These are phyloP conservation scores for Hydnomerulius pinastri DNA, from an alignment of 768 basidiomycete species.

Conservation along the genomic window DNA sequence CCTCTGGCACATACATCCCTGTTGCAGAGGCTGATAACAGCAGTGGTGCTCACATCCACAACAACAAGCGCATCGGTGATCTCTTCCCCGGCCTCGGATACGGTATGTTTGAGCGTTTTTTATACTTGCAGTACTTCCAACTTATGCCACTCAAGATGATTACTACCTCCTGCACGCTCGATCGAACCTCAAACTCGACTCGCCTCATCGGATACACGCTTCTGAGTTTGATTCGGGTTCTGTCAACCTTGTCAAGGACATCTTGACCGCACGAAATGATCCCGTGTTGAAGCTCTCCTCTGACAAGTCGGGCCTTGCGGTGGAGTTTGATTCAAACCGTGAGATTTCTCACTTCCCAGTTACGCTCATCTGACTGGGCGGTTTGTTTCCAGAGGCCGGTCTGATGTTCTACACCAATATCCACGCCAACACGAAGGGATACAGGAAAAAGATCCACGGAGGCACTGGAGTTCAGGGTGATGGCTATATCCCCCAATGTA, in stretches of 20 bases:
- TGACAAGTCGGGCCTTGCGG: constrained; percentile 56
- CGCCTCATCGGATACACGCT: constrained; percentile 51
- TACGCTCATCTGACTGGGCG: not conserved
- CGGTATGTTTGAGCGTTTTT: constrained; percentile 38
- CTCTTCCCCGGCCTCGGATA: constrained; percentile 60
- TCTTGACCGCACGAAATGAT: constrained; percentile 31
- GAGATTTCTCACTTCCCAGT: constrained; percentile 28
- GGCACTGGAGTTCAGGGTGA: constrained; percentile 63
- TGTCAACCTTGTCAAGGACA: constrained; percentile 45
- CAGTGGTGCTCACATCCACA: constrained; percentile 46
- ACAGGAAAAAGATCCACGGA: constrained; percentile 74
- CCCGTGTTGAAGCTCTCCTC: constrained; percentile 57
- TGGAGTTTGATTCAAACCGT: constrained; percentile 74
- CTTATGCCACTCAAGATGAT: constrained; percentile 47
- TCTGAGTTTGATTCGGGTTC: constrained; percentile 41
- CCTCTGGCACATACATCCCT: constrained; percentile 52
- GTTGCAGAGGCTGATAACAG: constrained; percentile 42
- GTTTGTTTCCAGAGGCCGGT: constrained; percentile 54
- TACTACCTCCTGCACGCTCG: constrained; percentile 58
- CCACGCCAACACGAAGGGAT: constrained; percentile 45
- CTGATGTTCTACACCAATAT: constrained; percentile 76
- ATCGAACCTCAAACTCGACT: constrained; percentile 30
- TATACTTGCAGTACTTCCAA: not conserved
- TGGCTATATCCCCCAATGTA: constrained; percentile 61
- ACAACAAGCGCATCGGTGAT: constrained; percentile 55